Evolutionary conservation across 164 flowering plant genomes (phyloP), one percentile per base, ranked within the genome.

Genomic region (Stephania japonica): DNA sequence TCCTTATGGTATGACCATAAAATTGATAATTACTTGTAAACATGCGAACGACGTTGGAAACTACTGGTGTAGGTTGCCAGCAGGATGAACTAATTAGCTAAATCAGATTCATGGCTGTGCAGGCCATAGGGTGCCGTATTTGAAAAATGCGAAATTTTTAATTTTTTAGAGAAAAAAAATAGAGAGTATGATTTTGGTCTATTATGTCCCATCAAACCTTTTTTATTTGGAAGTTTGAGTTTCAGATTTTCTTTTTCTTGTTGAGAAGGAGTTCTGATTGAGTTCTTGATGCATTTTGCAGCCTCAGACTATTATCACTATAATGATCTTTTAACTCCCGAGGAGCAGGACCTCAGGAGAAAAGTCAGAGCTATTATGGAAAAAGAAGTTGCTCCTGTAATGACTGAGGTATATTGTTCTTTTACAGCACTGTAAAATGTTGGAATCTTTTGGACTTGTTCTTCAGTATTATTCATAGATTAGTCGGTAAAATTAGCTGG

Each of bases 241-340:
- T 8, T 44, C 50, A 2, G 3, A 44, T 44, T 44, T 44, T 4
- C 7, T 44, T 44, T 44, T 8, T 44, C n/a, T 5, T 43, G 47
- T 43, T 43, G 10, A 43, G 47, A 43, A 43, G 47, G 49, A 44
- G 11, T 47, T 47, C 12, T 47, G 9, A 11, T 47, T 47, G 53
- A 11, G 53, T 14, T 47, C 53, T 47, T 47, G 53, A 47, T 47
- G 53, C 53, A 42, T 43, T 75, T 78, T 38, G 38, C 91, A 95
- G 99, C 77, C 25, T 93, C 97, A 8, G 98, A 95, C 79, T 95
- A 90, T 81, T 95, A 86, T 82, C 92, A 88, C 21, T 85, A 84
- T 78, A 85, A 86, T 85, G 99, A 95, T 78, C 78, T 95, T 26
- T 85, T 95, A 79, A 88, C 86, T 65, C 80, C 84, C 7, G 97